phyloP scores from a whole-genome alignment of 2,329 filamentous ascomycete species.

The Arthrobotrys conoides region DNA sequence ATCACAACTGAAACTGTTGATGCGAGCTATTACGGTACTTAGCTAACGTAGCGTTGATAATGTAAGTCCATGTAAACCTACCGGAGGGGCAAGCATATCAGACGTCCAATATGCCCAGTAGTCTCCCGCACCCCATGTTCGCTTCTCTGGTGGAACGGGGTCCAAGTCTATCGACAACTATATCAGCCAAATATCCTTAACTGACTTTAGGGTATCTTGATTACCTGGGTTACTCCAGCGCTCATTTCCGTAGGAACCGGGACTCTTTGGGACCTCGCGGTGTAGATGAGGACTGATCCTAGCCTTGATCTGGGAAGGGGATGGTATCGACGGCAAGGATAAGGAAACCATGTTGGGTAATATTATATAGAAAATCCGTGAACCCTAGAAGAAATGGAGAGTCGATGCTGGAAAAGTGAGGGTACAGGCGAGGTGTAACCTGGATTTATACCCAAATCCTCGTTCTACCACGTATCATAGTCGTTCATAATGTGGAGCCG shows the following conservation, averaged over 20 bases:
- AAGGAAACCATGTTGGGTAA: constrained; percentile 54
- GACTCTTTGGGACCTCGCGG: constrained; percentile 66
- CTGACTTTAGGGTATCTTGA: constrained; percentile 65
- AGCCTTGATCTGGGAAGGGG: constrained; percentile 65
- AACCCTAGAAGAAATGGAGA: constrained; percentile 32
- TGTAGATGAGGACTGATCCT: constrained; percentile 67
- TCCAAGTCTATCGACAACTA: constrained; percentile 65
- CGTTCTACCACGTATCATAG: constrained; percentile 46
- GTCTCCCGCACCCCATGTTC: constrained; percentile 71
- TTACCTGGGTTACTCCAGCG: constrained; percentile 71
- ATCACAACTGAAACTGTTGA: constrained; percentile 66
- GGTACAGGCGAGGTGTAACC: constrained; percentile 56
- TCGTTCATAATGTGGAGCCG: constrained; percentile 47
- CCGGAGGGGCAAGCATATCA: constrained; percentile 69
- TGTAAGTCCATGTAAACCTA: constrained; percentile 34
- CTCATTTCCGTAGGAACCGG: constrained; percentile 67
- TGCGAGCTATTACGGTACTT: constrained; percentile 36
- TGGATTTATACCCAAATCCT: constrained; percentile 57
- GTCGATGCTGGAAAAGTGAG: constrained; percentile 38
- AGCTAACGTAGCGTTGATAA: background rate
- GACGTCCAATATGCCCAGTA: constrained; percentile 71
- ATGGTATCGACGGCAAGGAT: constrained; percentile 43
- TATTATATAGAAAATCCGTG: constrained; percentile 9
- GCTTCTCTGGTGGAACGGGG: constrained; percentile 67
- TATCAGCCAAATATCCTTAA: constrained; percentile 62